These are phyloP conservation scores for Diplosphaera chodatii DNA, from an alignment of 139 green algal genomes.

Conservation along the genomic window DNA sequence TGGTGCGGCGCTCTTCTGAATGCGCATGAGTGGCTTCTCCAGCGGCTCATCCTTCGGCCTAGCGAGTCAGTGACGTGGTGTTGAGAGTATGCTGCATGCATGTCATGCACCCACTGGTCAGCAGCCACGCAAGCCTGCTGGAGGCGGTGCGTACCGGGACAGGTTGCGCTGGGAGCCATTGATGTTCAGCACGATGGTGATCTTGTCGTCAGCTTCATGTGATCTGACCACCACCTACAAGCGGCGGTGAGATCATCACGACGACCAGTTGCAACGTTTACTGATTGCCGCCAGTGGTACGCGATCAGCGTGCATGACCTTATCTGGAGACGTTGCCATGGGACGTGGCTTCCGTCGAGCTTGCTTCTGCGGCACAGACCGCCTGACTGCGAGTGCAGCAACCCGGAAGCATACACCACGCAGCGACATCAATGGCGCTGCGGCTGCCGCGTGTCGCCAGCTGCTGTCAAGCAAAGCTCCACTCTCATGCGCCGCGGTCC, in stretches of 20 bases:
- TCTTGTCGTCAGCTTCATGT: background rate
- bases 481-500: too few relatives aligned
- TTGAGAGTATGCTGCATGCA: too few relatives aligned
- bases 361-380: background rate
- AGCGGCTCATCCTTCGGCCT: constrained; percentile 61
- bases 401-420: too few relatives aligned
- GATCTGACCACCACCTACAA: background rate
- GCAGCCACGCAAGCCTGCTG: too few relatives aligned
- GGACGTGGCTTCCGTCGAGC: background rate
- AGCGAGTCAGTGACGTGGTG: too few relatives aligned
- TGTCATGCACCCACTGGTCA: too few relatives aligned
- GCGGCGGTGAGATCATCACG: background rate
- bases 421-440: too few relatives aligned
- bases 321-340: background rate
- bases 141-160: background rate
- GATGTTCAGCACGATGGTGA: background rate
- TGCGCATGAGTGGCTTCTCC: constrained; percentile 51
- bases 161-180: background rate
- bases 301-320: too few relatives aligned
- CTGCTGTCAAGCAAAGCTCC: too few relatives aligned
- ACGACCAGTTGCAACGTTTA: too few relatives aligned
- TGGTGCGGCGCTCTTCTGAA: constrained; percentile 43
- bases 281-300: too few relatives aligned
- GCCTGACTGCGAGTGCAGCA: background rate
- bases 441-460: too few relatives aligned